Evolutionary conservation across 1,284 basidiomycete genomes (phyloP).

Genomic region (Ceratobasidium sp.): DNA sequence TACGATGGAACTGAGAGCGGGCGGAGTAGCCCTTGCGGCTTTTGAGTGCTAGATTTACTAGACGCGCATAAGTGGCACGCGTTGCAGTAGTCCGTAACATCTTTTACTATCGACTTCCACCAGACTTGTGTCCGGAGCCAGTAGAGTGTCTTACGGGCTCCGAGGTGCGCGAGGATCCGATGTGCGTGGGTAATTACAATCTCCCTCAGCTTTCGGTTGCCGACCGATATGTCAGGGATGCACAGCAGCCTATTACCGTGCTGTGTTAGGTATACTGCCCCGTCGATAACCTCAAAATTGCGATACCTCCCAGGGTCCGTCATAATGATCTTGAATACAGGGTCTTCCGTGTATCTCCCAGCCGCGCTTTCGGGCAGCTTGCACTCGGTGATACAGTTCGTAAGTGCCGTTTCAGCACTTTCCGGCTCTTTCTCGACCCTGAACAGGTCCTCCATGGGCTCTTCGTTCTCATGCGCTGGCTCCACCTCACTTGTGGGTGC

Average conservation of each 20-base stretch:
- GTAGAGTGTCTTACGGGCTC: constrained; percentile 47
- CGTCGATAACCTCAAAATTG: constrained; percentile 1
- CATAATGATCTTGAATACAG: not conserved
- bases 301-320: not conserved
- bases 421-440: too few relatives aligned
- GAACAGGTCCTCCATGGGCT: too few relatives aligned
- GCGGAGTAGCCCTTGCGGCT: constrained; percentile 48
- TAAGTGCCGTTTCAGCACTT: not conserved
- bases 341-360: too few relatives aligned
- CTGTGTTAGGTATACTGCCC: constrained; percentile 5
- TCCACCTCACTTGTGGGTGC: too few relatives aligned
- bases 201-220: constrained; percentile 16
- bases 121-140: constrained; percentile 48
- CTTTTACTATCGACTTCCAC: constrained; percentile 49
- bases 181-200: constrained; percentile 39
- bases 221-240: constrained; percentile 54
- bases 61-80: constrained; percentile 41
- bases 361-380: not conserved
- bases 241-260: constrained; percentile 53
- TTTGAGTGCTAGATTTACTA: constrained; percentile 40
- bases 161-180: constrained; percentile 48
- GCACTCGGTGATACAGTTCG: not conserved
- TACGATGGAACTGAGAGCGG: constrained; percentile 47
- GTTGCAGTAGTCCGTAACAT: constrained; percentile 43
- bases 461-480: too few relatives aligned